Evolutionary conservation across 2,329 filamentous ascomycete species (phyloP).

Genomic region (Blumeriella jaapii): DNA sequence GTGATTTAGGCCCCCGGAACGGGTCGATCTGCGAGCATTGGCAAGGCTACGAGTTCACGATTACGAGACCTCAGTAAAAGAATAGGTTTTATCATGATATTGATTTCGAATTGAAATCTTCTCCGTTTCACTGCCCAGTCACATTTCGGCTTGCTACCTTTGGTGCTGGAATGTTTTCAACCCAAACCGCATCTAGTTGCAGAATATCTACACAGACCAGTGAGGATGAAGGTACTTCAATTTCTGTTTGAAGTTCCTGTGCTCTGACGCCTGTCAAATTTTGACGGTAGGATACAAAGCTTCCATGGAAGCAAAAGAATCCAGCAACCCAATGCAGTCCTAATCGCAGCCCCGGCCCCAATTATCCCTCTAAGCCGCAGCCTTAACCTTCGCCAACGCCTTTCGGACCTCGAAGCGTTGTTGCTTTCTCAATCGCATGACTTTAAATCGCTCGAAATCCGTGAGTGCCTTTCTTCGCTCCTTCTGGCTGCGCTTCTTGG

Average conservation of each 20-base stretch:
- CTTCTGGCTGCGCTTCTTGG: constrained; percentile 81
- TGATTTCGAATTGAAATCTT: background rate
- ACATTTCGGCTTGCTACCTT: background rate
- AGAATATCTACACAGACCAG: too few species aligned
- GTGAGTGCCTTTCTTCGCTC: constrained; percentile 82
- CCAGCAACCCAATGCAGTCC: constrained; percentile 43
- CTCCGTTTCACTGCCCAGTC: background rate
- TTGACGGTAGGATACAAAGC: constrained; percentile 52
- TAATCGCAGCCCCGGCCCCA: constrained; percentile 33
- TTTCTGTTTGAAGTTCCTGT: constrained; percentile 45
- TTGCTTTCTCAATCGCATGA: constrained; percentile 98
- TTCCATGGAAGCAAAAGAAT: constrained; percentile 46
- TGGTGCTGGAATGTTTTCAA: background rate
- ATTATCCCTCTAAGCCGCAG: constrained; percentile 42
- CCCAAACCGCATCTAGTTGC: constrained; percentile 1
- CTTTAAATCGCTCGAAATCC: constrained; percentile 99
- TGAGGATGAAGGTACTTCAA: constrained; percentile 17
- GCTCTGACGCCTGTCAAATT: constrained; percentile 51
- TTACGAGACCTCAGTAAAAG: too few species aligned
- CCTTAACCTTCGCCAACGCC: constrained; percentile 86
- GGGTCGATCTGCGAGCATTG: background rate
- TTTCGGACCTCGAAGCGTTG: constrained; percentile 97
- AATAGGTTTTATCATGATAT: background rate
- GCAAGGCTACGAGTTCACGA: background rate
- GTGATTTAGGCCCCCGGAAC: constrained; percentile 13